Conservation (phyloP, 208 protist genomes). For the Trypanosoma congolense region DNA sequence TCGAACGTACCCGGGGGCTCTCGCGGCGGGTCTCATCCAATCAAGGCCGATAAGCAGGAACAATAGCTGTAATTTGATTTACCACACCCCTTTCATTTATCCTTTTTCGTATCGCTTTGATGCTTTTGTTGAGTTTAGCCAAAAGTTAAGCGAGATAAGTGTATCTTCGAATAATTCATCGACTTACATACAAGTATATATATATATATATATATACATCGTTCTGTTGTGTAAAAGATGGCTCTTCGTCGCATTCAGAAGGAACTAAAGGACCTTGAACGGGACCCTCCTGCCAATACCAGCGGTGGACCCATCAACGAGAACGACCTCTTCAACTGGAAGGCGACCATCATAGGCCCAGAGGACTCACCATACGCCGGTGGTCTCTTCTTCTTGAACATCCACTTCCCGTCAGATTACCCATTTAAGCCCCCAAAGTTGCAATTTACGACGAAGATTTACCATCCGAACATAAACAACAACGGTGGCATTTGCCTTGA, state of each 20-base stretch:
- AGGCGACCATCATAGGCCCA: slow-evolving; percentile 95
- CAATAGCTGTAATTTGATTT: no score
- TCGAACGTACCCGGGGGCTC: no score
- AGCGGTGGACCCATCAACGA: slow-evolving; percentile 93
- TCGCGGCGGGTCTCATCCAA: no score
- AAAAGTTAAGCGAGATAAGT: background rate
- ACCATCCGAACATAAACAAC: slow-evolving; percentile 97
- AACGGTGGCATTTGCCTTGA: slow-evolving; percentile 98
- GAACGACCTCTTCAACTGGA: slow-evolving; percentile 96
- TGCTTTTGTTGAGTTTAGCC: background rate
- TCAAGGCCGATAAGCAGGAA: no score
- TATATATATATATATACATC: slow-evolving; percentile 7
- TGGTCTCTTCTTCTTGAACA: slow-evolving; percentile 98
- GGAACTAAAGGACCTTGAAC: slow-evolving; percentile 93
- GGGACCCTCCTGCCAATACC: slow-evolving; percentile 94
- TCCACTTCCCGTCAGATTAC: slow-evolving; percentile 98
- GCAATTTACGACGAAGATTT: slow-evolving; percentile 94
- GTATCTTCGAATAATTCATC: background rate
- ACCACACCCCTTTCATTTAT: background rate
- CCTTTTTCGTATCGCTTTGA: background rate
- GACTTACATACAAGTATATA: background rate
- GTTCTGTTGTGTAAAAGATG: slow-evolving; percentile 44
- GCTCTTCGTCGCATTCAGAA: slow-evolving; percentile 93
- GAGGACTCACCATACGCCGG: slow-evolving; percentile 96
- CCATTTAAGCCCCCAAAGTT: slow-evolving; percentile 94